A percentile compares a stretch with the other conserved stretches of the same genome.
Conservation (phyloP, 768 basidiomycete species). For the Podaxis carcinomalis region DNA sequence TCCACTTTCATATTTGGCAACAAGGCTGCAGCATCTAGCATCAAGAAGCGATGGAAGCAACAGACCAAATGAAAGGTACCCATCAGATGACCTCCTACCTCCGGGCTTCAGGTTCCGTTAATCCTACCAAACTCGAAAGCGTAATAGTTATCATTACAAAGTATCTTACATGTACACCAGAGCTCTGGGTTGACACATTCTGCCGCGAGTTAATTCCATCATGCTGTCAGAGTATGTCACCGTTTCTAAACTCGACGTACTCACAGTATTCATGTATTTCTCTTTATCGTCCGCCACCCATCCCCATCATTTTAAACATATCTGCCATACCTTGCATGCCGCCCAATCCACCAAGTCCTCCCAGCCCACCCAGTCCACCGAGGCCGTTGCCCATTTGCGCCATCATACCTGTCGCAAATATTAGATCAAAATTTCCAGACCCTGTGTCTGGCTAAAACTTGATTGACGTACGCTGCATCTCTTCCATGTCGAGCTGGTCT, state of each 20-base stretch:
- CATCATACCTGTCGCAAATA: conserved; percentile 70
- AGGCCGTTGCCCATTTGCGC: conserved; percentile 73
- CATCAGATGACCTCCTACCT: conserved; percentile 5
- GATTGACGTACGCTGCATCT: conserved; percentile 75
- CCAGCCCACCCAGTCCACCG: conserved; percentile 55
- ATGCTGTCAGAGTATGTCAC: not conserved
- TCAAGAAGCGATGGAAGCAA: conserved; percentile 54
- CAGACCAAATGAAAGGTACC: conserved; percentile 12
- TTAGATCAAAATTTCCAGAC: conserved; percentile 1
- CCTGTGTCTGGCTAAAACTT: not conserved
- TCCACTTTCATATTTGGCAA: conserved; percentile 80
- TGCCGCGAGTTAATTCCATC: not conserved
- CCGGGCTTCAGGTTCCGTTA: not conserved
- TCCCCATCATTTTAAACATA: conserved; percentile 88
- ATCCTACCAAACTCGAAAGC: not conserved
- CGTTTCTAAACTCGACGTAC: not conserved
- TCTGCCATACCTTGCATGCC: conserved; percentile 70
- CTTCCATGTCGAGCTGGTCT: conserved; percentile 88
- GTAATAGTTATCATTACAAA: not conserved
- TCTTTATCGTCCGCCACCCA: conserved; percentile 46
- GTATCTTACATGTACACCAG: conserved; percentile 1
- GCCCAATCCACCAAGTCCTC: conserved; percentile 47
- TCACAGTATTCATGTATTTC: not conserved
- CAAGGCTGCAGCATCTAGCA: conserved; percentile 56
- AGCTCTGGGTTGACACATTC: not conserved